Conservation (phyloP, 176 grass and related monocot species). For the Typha latifolia region DNA sequence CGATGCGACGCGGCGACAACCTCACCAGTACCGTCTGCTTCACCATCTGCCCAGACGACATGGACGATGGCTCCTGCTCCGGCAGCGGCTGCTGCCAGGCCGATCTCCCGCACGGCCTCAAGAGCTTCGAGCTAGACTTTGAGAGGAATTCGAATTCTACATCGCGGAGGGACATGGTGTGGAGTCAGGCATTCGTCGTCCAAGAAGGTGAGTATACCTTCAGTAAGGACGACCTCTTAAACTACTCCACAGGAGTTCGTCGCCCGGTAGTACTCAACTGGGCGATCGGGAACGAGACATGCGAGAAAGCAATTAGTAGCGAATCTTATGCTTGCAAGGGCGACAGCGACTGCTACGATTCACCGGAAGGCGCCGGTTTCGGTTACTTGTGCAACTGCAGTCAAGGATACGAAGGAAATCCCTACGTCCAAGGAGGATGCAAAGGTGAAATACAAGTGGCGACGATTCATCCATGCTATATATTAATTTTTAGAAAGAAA, state of each 20-base stretch:
- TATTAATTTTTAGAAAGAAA: neutral
- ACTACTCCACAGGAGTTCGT: neutral
- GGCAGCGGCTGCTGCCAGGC: neutral
- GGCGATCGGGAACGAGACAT: conserved; percentile 38
- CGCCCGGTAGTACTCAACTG: conserved; percentile 42
- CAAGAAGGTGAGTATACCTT: conserved; percentile 33
- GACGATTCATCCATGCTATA: neutral
- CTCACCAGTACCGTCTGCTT: neutral
- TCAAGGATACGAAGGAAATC: conserved; percentile 34
- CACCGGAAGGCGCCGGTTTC: conserved; percentile 31
- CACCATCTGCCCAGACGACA: neutral
- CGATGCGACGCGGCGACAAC: neutral
- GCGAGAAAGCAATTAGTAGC: conserved; percentile 1
- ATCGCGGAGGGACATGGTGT: neutral
- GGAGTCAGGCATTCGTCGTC: conserved; percentile 31
- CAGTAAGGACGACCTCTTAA: neutral
- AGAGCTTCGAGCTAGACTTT: neutral
- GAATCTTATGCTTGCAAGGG: conserved; percentile 14
- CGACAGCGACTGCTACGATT: conserved; percentile 29
- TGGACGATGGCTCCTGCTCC: neutral
- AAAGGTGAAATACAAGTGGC: conserved; percentile 8
- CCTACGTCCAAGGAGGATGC: conserved; percentile 37
- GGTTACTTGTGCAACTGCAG: conserved; percentile 55
- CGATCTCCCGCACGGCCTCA: neutral
- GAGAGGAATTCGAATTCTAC: too few species aligned